Percentiles rank a stretch among this genome's conserved stretches.
Evolutionary conservation across 1,284 basidiomycete species (phyloP).

Genomic region (Calocybe gambosa): DNA sequence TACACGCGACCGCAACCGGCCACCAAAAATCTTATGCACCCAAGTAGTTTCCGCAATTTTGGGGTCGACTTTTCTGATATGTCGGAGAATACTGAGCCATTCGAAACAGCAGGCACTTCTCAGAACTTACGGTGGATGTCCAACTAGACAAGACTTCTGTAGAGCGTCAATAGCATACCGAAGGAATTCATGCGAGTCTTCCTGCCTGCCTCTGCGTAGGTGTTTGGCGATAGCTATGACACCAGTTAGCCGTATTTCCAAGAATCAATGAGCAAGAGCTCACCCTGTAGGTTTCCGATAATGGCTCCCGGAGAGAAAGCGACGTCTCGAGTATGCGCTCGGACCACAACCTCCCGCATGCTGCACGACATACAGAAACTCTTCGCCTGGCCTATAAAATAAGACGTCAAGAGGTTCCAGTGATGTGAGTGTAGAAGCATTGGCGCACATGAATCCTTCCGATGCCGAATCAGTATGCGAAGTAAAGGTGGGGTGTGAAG

Average conservation of each 20-base stretch:
- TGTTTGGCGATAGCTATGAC: slow-evolving; percentile 82
- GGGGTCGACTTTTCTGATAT: slow-evolving; percentile 68
- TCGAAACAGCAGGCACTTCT: not conserved
- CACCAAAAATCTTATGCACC: slow-evolving; percentile 94
- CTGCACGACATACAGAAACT: slow-evolving; percentile 78
- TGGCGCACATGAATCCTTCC: slow-evolving; percentile 43
- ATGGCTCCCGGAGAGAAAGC: slow-evolving; percentile 60
- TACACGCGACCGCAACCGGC: slow-evolving; percentile 87
- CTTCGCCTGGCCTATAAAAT: slow-evolving; percentile 45
- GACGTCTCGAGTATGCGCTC: slow-evolving; percentile 39
- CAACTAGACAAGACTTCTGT: slow-evolving; percentile 79
- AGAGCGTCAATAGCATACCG: slow-evolving; percentile 91
- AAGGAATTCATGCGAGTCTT: slow-evolving; percentile 98
- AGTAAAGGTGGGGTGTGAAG: slow-evolving; percentile 92
- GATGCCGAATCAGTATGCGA: slow-evolving; percentile 58
- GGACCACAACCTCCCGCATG: slow-evolving; percentile 49
- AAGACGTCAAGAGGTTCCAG: slow-evolving; percentile 10
- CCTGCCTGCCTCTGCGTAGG: slow-evolving; percentile 87
- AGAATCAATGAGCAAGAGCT: slow-evolving; percentile 22
- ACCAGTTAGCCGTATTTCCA: not conserved
- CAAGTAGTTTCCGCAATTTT: slow-evolving; percentile 86
- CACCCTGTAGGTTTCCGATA: slow-evolving; percentile 64
- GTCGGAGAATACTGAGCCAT: not conserved
- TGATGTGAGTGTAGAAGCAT: slow-evolving; percentile 1
- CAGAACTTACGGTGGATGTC: slow-evolving; percentile 58